Percentiles rank a stretch among this genome's conserved stretches.
Evolutionary conservation across 2,329 filamentous ascomycete species (phyloP).

Genomic region (Microcyclosporella mali): DNA sequence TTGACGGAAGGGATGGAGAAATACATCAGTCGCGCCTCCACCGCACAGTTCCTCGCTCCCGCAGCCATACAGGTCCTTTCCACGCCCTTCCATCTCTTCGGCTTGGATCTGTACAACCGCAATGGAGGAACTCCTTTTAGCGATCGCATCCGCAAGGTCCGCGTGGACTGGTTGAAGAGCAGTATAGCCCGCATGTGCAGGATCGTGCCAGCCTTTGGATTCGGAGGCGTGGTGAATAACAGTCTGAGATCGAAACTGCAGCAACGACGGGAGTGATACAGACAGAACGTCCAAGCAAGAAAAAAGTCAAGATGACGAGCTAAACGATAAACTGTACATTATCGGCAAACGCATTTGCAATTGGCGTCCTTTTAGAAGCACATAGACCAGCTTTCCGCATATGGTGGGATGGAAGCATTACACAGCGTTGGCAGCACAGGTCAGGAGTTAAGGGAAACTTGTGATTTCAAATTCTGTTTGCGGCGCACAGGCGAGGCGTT

Average conservation of each 20-base stretch:
- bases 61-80: conserved; percentile 71
- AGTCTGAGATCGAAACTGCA: conserved; percentile 64
- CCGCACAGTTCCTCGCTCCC: conserved; percentile 75
- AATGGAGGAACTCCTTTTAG: conserved; percentile 43
- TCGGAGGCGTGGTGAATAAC: conserved; percentile 79
- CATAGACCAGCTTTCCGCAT: conserved; percentile 1
- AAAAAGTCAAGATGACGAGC: background rate
- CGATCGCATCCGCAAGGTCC: conserved; percentile 62
- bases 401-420: too few relatives aligned
- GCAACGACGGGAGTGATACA: conserved; percentile 47
- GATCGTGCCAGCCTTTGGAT: conserved; percentile 82
- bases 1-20: conserved; percentile 42
- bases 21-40: conserved; percentile 41
- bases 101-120: conserved; percentile 80
- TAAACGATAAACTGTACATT: background rate
- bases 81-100: conserved; percentile 79
- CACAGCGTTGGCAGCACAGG: too few relatives aligned
- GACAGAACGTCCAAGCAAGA: background rate
- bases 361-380: too few relatives aligned
- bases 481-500: conserved; percentile 8
- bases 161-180: conserved; percentile 69
- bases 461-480: conserved; percentile 3
- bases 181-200: conserved; percentile 70
- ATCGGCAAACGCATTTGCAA: too few relatives aligned
- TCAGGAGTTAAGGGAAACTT: too few relatives aligned